These are phyloP conservation scores for Platanus orientalis DNA, from an alignment of 164 flowering plant genomes.

Conservation along the genomic window DNA sequence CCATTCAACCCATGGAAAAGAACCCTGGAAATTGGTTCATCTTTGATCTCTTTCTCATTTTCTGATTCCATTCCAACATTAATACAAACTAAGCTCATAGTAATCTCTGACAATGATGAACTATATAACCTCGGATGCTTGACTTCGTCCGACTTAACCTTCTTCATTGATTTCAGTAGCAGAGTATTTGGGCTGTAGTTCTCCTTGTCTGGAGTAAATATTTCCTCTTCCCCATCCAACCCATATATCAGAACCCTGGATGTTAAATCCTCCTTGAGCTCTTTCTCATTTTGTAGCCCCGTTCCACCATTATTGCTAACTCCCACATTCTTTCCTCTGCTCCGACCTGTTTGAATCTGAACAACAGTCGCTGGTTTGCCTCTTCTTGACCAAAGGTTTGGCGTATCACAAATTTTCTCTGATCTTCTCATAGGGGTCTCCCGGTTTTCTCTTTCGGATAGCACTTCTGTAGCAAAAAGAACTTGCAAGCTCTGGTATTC, in stretches of 20 bases:
- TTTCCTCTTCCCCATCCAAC: slow-evolving; percentile 27
- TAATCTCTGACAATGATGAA: slow-evolving; percentile 24
- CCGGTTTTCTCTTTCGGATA: no score
- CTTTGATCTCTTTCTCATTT: slow-evolving; percentile 14
- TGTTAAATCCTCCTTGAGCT: slow-evolving; percentile 8
- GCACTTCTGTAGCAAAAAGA: no score
- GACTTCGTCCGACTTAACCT: slow-evolving; percentile 26
- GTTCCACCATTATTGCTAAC: slow-evolving; percentile 10
- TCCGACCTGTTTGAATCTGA: slow-evolving; percentile 34
- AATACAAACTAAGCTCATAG: no score
- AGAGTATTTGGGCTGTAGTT: slow-evolving; percentile 47
- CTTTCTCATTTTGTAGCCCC: slow-evolving; percentile 9
- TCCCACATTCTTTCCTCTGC: slow-evolving; percentile 17
- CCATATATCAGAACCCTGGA: slow-evolving; percentile 26
- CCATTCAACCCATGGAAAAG: slow-evolving; percentile 25
- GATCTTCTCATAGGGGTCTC: slow-evolving; percentile 20
- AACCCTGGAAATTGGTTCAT: slow-evolving; percentile 18
- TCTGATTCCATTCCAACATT: slow-evolving; percentile 9
- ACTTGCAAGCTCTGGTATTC: no score
- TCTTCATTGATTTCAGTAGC: slow-evolving; percentile 28
- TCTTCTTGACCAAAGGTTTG: slow-evolving; percentile 60
- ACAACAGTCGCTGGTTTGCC: slow-evolving; percentile 43
- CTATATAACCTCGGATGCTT: slow-evolving; percentile 15
- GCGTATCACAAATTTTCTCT: slow-evolving; percentile 35
- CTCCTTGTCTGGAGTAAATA: slow-evolving; percentile 60